Percentiles rank a stretch among this genome's conserved stretches.
phyloP scores from a whole-genome alignment of 2,329 filamentous ascomycete genomes.

The Hysterium pulicare region DNA sequence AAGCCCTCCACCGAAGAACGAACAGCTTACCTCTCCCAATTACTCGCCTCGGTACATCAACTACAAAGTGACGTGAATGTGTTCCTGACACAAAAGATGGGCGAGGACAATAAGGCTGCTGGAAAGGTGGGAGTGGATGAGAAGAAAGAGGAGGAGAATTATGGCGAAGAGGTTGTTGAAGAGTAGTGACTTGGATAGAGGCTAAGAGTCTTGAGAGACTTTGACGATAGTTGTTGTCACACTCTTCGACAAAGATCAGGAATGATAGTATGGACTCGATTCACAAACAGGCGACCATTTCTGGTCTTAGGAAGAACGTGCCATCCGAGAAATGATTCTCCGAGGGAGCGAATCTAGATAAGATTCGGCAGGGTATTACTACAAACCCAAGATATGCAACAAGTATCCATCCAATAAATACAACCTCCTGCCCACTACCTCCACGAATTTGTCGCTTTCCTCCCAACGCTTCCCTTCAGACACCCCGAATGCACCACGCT shows the following conservation, averaged over 20 bases:
- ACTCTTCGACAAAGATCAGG: no score
- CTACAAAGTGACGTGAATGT: slow-evolving; percentile 67
- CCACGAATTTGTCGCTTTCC: slow-evolving; percentile 7
- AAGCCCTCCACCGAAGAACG: slow-evolving; percentile 46
- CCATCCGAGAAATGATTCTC: no score
- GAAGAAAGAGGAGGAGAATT: slow-evolving; percentile 63
- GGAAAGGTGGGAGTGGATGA: slow-evolving; percentile 26
- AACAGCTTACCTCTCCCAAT: slow-evolving; percentile 56
- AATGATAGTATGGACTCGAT: no score
- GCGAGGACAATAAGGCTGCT: slow-evolving; percentile 57
- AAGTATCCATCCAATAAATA: no score
- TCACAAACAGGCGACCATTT: no score
- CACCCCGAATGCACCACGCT: slow-evolving; percentile 51
- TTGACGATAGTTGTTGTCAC: no score
- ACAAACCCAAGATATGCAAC: no score
- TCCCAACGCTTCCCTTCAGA: slow-evolving; percentile 32
- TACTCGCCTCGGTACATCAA: slow-evolving; percentile 55
- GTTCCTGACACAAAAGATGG: slow-evolving; percentile 71
- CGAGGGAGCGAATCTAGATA: no score
- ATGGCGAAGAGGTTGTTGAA: slow-evolving; percentile 75
- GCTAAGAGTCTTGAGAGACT: no score
- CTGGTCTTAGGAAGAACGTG: no score
- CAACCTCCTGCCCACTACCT: no score
- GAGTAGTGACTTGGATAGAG: slow-evolving; percentile 48
- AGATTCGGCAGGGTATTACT: no score